Evolutionary conservation across 768 basidiomycete species (phyloP), one percentile per base, ranked within the genome.

Genomic region (Floccularia luteovirens): DNA sequence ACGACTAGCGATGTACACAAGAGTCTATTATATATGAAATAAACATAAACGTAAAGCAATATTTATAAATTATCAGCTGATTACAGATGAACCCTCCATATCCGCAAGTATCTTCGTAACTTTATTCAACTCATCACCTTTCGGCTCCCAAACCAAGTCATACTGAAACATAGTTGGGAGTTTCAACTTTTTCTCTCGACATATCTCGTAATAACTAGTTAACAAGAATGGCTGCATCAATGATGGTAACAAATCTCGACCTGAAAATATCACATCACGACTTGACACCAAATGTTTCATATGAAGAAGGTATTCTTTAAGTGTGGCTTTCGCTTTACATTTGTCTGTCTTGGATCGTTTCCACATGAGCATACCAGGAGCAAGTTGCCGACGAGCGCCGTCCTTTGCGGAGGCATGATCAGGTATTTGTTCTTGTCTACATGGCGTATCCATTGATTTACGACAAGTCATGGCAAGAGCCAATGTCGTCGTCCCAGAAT

Each of bases 191-290:
- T 46, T 49, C 41, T 49, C 48, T 4, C 47, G 23, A 32, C 48
- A 48, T 28, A 49, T 51, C 41, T 51, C 52, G 21, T 51, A 48
- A 33, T 51, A 49, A 41, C 44, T 49, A 19, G 52, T 51, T 35
- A 49, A 43, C 17, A 49, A 36, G 39, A 51, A 53, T 14, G 49
- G 50, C 37, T 53, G 45, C 50, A 54, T 51, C 16, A 51, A n/a
- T 21, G 49, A 46, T 16, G 49, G 49, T 39, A 46, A 31, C 25
- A 53, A 20, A 25, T 50, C 51, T 27, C 38, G 41, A 24, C 39
- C 39, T 5, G 45, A 46, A 31, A 48, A 50, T 3, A 53, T 47
- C 8, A 50, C 49, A 24, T 50, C 47, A 11, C 39, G 38, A 31
- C 45, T 53, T 30, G 24, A 25, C 12, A 42, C 24, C 16, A 50